Evolutionary conservation across 2,329 filamentous ascomycete genomes (phyloP), one percentile per base, ranked within the genome.

Genomic region (Pestalotiopsis sp.): DNA sequence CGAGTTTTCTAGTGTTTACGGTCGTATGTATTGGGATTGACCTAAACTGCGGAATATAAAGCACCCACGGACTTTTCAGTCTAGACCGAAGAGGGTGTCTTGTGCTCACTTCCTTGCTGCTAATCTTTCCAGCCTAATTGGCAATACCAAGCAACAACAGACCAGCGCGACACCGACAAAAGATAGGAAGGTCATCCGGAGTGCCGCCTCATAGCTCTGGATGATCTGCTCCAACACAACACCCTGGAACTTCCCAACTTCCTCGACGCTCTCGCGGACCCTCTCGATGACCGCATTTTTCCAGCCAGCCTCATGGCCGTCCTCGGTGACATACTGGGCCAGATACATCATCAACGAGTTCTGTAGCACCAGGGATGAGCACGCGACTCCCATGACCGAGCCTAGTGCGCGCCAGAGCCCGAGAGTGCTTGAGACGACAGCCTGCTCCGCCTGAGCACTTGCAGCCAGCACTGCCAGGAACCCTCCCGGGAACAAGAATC

Each of bases 381-480:
- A 82, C 0, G 92, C 89, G 60, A 95, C 87, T 17, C 92, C 93
- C 75, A 94, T 84, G 1, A 95, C 92, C 67, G 86, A 87, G 5
- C 92, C 93, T 5, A 95, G 79, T 68, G 88, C 89, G 67, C 92
- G 86, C 89, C 91, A 94, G 23, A 95, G 81, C 20, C 91, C 86
- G 70, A 95, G 81, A 0, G 92, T 93, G 66, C 87, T 89, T 1
- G 91, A 92, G 14, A 90, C 89, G 57, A 92, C 89, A 12, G 91
- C 91, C 77, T 92, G 90, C 63, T 91, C 89, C 4, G 82, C 76
- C 74, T 91, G 89, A 4, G 84, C 79, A 57, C 86, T 89, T 2
- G 86, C 85, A 1, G 87, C 87, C 25, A 92, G 85, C 1, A 92
- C 81, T 14, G 87, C 85, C 76, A 93, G 87, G 79, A 91, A 89